Base-by-base conservation (phyloP, 352 stramenopile genomes). In the Blastocystis sp. region DNA sequence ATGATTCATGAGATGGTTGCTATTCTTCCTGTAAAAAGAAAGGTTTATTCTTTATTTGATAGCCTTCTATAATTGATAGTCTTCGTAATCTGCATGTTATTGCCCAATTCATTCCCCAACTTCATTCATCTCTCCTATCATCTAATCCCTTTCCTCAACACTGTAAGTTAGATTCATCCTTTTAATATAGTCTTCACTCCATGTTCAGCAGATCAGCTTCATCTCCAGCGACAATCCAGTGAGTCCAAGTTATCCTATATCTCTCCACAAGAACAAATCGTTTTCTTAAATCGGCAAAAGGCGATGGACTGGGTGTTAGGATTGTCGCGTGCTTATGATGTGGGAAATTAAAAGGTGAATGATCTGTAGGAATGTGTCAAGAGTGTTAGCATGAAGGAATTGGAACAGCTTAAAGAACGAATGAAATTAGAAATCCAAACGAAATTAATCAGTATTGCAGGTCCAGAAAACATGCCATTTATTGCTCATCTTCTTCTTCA, bases 251-350 rank as follows among this genome's bases (percentile, higher is more conserved):
- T 66, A 7, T 51, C 27, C 0, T 84, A 68, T 51, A 42, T 84
- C 1, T 84, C 73, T 62, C 51, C 73, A 17, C 73, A 68, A 35
- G 73, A 84, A n/a, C 56, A 66, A 35, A 7, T 35, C 0, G 9
- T 84, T 13, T 84, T 66, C 56, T 68, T n/a, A 0, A 30, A 48
- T 27, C 73, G 73, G 27, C 73, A 84, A 57, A 84, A 84, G 44
- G 22, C 73, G 44, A 37, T 84, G 3, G 73, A 84, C 33, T 84
- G 73, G 73, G 13, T 84, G 1, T 42, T 84, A 37, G 22, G 44
- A 24, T 57, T 84, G 24, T 84, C 73, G n/a, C 42, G 53, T 19
- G 73, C 64, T 7, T 84, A 84, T 42, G 73, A 84, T 44, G 73
- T 84, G 22, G 17, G 24, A 0, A 7, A 17, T 24, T 9, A 6